A percentile compares a stretch with the other conserved stretches of the same genome.
Evolutionary conservation across 108 stramenopile genomes (phyloP).

Genomic region (Schizochytrium sp.): DNA sequence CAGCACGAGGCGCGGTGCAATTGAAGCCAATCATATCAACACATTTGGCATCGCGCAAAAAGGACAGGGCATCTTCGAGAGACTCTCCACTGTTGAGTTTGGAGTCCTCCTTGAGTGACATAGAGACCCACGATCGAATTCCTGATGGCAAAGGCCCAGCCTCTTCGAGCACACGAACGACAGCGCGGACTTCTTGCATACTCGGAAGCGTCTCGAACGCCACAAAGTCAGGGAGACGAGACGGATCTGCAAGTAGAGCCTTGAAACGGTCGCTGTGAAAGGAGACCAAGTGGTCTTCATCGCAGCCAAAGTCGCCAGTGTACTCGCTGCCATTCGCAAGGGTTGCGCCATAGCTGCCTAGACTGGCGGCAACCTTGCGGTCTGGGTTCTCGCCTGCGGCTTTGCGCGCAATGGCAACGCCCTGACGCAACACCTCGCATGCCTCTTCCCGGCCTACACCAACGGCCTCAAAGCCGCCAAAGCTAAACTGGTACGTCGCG

Average conservation of each 20-base stretch:
- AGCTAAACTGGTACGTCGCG: background rate
- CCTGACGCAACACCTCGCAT: background rate
- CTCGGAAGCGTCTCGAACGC: slow-evolving; percentile 2
- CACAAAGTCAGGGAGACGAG: background rate
- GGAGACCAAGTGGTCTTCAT: background rate
- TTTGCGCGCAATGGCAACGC: background rate
- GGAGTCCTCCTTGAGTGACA: background rate
- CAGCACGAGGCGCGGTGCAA: background rate
- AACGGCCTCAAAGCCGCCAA: background rate
- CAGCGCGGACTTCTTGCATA: background rate
- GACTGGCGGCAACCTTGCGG: slow-evolving; percentile 7
- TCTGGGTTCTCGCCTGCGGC: background rate
- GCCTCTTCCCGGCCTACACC: background rate
- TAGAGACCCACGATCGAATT: background rate
- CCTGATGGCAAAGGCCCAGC: background rate
- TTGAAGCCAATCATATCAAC: background rate
- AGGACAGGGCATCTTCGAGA: background rate
- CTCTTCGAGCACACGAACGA: background rate
- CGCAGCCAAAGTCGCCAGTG: background rate
- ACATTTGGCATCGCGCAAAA: background rate
- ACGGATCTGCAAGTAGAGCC: background rate
- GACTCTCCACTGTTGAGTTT: slow-evolving; percentile 2
- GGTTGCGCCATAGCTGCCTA: background rate
- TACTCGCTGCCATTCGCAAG: background rate
- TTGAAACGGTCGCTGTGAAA: background rate